phyloP scores from a whole-genome alignment of 2,329 filamentous ascomycete genomes.

The Colletotrichum sp. region DNA sequence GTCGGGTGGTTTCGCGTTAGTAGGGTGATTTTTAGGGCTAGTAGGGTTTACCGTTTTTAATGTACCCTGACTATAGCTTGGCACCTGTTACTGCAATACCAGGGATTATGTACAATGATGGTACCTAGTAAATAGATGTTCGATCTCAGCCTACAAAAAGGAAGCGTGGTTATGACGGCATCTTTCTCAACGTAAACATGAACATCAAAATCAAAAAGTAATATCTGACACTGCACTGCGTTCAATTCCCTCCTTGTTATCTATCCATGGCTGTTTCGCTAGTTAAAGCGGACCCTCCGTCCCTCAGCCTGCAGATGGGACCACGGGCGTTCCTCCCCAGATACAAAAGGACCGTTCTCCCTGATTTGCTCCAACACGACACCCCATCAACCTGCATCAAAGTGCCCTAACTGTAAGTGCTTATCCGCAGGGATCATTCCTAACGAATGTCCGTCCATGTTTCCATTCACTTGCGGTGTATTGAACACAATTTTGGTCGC shows the following conservation, averaged over 20 bases:
- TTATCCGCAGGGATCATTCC: too few relatives aligned
- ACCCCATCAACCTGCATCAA: background rate
- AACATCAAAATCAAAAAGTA: background rate
- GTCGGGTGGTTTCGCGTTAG: too few relatives aligned
- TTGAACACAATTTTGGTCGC: fast-evolving
- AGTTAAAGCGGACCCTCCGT: background rate
- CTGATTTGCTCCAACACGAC: background rate
- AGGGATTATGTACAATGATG: too few relatives aligned
- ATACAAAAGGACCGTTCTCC: background rate
- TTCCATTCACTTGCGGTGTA: background rate
- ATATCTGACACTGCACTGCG: background rate
- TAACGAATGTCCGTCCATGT: background rate
- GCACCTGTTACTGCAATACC: too few relatives aligned
- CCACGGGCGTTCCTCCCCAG: background rate
- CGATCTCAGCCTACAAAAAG: background rate
- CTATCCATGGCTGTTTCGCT: background rate
- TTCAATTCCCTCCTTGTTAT: background rate
- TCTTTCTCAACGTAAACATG: background rate
- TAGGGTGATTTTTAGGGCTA: too few relatives aligned
- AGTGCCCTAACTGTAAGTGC: too few relatives aligned
- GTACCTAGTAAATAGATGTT: too few relatives aligned
- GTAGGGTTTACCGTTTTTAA: too few relatives aligned
- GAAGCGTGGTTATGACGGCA: background rate
- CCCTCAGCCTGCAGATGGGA: background rate
- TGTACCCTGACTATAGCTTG: too few relatives aligned